These are phyloP conservation scores for Alternaria metachromatica DNA, from an alignment of 2,329 filamentous ascomycete genomes.

Conservation along the genomic window DNA sequence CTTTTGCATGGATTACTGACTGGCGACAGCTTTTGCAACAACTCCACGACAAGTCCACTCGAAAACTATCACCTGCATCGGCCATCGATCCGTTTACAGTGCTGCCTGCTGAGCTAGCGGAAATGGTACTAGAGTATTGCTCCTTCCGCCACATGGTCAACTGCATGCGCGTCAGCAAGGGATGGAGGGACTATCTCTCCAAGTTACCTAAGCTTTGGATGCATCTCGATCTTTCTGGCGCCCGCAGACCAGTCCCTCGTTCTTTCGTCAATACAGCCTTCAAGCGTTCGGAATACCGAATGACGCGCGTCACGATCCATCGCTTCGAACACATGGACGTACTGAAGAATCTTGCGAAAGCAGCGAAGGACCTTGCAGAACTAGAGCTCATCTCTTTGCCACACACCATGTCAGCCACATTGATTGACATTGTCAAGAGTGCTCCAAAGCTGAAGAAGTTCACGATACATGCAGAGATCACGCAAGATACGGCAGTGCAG, in stretches of 20 bases:
- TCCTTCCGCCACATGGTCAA: slow-evolving; percentile 59
- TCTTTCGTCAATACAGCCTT: slow-evolving; percentile 54
- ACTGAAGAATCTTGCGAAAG: slow-evolving; percentile 47
- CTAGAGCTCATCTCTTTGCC: slow-evolving; percentile 42
- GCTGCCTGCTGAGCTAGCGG: slow-evolving; percentile 62
- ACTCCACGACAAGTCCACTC: slow-evolving; percentile 56
- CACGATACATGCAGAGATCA: slow-evolving; percentile 32
- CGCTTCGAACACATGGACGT: slow-evolving; percentile 51
- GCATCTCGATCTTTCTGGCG: slow-evolving; percentile 60
- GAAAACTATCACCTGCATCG: slow-evolving; percentile 50
- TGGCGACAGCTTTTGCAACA: slow-evolving; percentile 50
- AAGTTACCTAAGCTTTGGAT: slow-evolving; percentile 58
- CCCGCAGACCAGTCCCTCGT: slow-evolving; percentile 51
- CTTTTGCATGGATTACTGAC: neutral
- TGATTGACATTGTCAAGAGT: slow-evolving; percentile 39
- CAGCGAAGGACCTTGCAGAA: slow-evolving; percentile 44
- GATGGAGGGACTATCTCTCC: slow-evolving; percentile 61
- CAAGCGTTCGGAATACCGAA: slow-evolving; percentile 45
- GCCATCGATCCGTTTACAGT: slow-evolving; percentile 60
- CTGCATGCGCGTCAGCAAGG: slow-evolving; percentile 62
- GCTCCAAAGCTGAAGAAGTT: slow-evolving; percentile 36
- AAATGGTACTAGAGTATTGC: slow-evolving; percentile 60
- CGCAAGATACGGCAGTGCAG: slow-evolving; percentile 32
- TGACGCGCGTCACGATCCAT: slow-evolving; percentile 43
- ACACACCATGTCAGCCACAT: slow-evolving; percentile 29